Evolutionary conservation across 805 yeast species (phyloP), one percentile per base, ranked within the genome.

Genomic region (Starmerella floricola): DNA sequence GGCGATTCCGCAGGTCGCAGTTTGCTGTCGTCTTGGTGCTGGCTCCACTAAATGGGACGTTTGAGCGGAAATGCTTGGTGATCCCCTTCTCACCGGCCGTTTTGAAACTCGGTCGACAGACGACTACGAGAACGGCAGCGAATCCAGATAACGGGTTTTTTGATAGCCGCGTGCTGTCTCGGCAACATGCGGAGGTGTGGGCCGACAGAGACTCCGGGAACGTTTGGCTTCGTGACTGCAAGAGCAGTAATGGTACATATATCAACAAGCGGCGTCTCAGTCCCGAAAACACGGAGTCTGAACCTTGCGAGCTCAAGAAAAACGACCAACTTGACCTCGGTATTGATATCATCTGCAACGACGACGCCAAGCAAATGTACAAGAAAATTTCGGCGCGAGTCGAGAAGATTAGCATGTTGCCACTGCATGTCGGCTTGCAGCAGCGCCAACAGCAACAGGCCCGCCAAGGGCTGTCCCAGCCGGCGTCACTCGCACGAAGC

Each of bases 311-410:
- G 51, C 62, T 91, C 38, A 69, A 76, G 42, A 67, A 76, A n/a
- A 87, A 83, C 20, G 98, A 91, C 61, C 68, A 74, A n/a, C 70
- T 91, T n/a, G 93, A 88, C 55, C 65, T 91, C 41, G 99, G 99
- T 1, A 85, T 94, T 39, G 94, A 93, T 55, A 82, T 91, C 41
- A 47, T 59, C 33, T 55, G 56, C 45, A 69, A 64, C 34, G 67
- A 63, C 34, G 61, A 64, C 18, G 64, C 65, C 46, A 69, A 72
- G 44, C 73, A 76, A 50, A 73, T 78, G 33, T 97, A 91, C 62
- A 75, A 85, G 55, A 86, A 84, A 57, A 91, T 91, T 40, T 76
- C 87, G 43, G 91, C 95, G 26, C 67, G 69, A 40, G 80, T 91
- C 13, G 93, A 83, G 36, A 78, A 78, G 45, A 74, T 87, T 42